Base-by-base conservation (phyloP, 768 basidiomycete species). In the Agrocybe chaxingu region DNA sequence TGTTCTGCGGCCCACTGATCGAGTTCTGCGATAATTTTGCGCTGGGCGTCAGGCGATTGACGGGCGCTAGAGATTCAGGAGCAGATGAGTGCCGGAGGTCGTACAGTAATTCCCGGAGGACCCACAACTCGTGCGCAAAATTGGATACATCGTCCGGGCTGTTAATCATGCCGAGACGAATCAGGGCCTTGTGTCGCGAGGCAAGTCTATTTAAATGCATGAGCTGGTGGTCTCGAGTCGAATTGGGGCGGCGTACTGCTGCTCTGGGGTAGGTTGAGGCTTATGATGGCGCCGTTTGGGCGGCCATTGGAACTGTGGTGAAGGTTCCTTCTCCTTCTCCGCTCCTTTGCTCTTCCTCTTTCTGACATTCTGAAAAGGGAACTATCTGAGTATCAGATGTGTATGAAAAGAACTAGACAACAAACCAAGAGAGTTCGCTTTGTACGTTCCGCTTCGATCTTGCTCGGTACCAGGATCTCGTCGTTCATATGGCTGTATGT, bases 401-500 rank as follows among this genome's bases (percentile, higher is more conserved):
- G 36, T 7, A 32, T 24, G 30, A n/a, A 44, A 2, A 33, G 30
- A 24, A 35, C 42, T 33, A 16, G 7, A 43, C 40, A 12, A 56
- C 64, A 8, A 52, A 83, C 84, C 66, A 77, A 66, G 29, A 84
- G 64, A 11, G 77, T 76, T 16, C 73, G 75, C 51, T 74, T 77
- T 3, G 82, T 76, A 39, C 81, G 76, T 57, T 82, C 78, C 46
- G 82, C 81, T 58, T 89, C 87, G 24, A 91, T 81, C 7, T 74
- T 75, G 60, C 82, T 92, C 3, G 84, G 79, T 7, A 74, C 71
- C 10, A 92, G 70, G 10, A 92, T 71, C 13, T 85, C 78, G 47
- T 88, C 84, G 54, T 92, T 92, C 18, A 77, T 75, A 59, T 92
- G 90, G 31, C 79, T 86, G 55, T 92, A 92, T 45, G 73, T 76